Percentiles rank a stretch among this genome's conserved stretches.
phyloP scores from a whole-genome alignment of 345 rosid species.

The Rhodomyrtus tomentosa region DNA sequence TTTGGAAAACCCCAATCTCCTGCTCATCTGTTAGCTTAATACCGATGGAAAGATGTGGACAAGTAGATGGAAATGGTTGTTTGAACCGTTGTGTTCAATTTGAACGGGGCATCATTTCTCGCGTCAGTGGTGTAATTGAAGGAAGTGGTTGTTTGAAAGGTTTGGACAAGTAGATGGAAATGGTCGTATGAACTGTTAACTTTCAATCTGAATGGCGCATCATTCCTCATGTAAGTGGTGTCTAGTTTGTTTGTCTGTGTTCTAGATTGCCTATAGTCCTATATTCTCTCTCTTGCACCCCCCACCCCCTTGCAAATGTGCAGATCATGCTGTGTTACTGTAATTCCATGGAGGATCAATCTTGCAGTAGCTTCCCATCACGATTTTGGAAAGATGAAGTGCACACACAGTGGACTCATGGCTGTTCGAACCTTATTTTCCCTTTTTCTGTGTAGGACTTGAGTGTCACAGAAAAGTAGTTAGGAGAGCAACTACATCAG shows the following conservation, averaged over 20 bases:
- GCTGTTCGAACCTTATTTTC: neutral
- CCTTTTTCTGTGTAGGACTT: neutral
- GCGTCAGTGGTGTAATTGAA: no score
- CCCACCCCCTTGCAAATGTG: no score
- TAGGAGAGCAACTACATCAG: conserved; percentile 31
- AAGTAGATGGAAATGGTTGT: neutral
- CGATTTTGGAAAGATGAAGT: neutral
- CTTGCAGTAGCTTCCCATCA: neutral
- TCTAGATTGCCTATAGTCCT: no score
- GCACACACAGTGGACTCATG: neutral
- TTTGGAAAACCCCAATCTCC: neutral
- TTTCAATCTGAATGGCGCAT: neutral
- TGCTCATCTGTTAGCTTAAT: neutral
- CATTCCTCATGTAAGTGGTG: no score
- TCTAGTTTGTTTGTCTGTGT: no score
- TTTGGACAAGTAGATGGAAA: neutral
- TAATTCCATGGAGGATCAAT: neutral
- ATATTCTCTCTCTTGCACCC: no score
- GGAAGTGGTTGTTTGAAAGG: neutral
- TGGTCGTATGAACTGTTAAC: neutral
- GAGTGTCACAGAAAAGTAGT: neutral
- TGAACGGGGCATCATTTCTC: neutral
- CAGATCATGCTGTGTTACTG: neutral
- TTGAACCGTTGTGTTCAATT: neutral
- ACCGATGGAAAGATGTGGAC: neutral